These are phyloP conservation scores for Yamadazyma diospyri DNA, from an alignment of 1,139 yeast species.

Conservation along the genomic window DNA sequence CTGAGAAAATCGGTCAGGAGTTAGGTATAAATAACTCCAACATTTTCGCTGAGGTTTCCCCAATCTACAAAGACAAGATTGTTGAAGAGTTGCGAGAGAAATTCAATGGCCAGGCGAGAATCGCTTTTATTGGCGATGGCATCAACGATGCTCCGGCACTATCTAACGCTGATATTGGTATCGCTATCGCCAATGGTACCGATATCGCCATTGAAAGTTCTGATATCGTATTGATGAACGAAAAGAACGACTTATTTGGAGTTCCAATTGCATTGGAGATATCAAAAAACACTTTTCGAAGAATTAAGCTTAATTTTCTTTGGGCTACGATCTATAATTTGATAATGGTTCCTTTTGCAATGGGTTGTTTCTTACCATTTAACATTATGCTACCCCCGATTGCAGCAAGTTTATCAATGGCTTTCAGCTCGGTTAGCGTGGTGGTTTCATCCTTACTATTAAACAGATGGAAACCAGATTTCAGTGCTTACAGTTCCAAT, in stretches of 20 bases:
- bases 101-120: slow-evolving; percentile 35
- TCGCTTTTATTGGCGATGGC: slow-evolving; percentile 96
- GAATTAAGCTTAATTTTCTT: slow-evolving; percentile 76
- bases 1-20: slow-evolving; percentile 58
- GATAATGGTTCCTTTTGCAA: slow-evolving; percentile 91
- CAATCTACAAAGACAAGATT: slow-evolving; percentile 70
- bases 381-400: slow-evolving; percentile 81
- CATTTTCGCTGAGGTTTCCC: slow-evolving; percentile 75
- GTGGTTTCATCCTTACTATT: slow-evolving; percentile 74
- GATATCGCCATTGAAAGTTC: slow-evolving; percentile 97
- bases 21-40: slow-evolving; percentile 65
- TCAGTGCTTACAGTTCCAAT: slow-evolving; percentile 12
- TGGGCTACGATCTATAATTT: slow-evolving; percentile 87
- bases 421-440: slow-evolving; percentile 85
- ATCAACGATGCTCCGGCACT: slow-evolving; percentile 95
- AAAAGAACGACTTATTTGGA: slow-evolving; percentile 51
- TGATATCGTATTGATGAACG: slow-evolving; percentile 66
- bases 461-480: slow-evolving; percentile 56
- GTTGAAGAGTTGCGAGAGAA: slow-evolving; percentile 55
- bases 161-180: slow-evolving; percentile 83
- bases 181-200: slow-evolving; percentile 89
- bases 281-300: slow-evolving; percentile 62
- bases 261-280: slow-evolving; percentile 73
- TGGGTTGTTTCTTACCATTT: slow-evolving; percentile 84
- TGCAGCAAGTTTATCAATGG: slow-evolving; percentile 92